phyloP scores from a whole-genome alignment of 495 filamentous ascomycete species.

The Clohesyomyces aquaticus region DNA sequence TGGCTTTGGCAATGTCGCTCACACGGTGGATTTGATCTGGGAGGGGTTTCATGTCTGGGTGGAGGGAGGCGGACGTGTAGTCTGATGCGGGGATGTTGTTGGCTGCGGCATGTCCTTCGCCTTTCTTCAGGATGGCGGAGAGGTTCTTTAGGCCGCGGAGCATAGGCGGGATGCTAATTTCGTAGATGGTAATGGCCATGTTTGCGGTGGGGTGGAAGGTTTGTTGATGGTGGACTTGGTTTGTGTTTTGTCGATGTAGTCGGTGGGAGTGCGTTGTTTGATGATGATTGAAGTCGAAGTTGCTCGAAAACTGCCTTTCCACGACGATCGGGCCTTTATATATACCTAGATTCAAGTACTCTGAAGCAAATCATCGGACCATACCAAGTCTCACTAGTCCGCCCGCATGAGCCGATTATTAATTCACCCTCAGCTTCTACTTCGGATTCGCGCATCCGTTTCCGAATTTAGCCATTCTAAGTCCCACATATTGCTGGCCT shows the following conservation, averaged over 20 bases:
- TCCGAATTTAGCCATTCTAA: neutral
- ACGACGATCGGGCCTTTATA: too few relatives aligned
- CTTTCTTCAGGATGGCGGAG: constrained; percentile 33
- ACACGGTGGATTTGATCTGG: constrained; percentile 38
- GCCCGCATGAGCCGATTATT: neutral
- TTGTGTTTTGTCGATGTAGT: too few relatives aligned
- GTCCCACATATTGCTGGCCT: neutral
- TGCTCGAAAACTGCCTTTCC: too few relatives aligned
- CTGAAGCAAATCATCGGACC: neutral
- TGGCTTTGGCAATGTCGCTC: constrained; percentile 31
- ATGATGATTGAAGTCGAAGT: too few relatives aligned
- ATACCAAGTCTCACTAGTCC: neutral
- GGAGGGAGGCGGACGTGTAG: constrained; percentile 28
- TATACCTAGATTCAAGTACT: neutral
- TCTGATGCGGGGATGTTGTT: constrained; percentile 27
- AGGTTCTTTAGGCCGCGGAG: constrained; percentile 36
- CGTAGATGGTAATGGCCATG: constrained; percentile 26
- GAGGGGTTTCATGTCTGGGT: constrained; percentile 36
- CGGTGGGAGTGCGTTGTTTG: too few relatives aligned
- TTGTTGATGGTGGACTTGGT: neutral
- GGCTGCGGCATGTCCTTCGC: constrained; percentile 27
- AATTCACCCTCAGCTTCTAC: neutral
- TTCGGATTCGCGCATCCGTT: neutral
- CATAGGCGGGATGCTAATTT: constrained; percentile 21
- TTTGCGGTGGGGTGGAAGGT: constrained; percentile 1